These are phyloP conservation scores for Lonicera japonica DNA, from an alignment of 129 eudicot genomes.

Conservation along the genomic window DNA sequence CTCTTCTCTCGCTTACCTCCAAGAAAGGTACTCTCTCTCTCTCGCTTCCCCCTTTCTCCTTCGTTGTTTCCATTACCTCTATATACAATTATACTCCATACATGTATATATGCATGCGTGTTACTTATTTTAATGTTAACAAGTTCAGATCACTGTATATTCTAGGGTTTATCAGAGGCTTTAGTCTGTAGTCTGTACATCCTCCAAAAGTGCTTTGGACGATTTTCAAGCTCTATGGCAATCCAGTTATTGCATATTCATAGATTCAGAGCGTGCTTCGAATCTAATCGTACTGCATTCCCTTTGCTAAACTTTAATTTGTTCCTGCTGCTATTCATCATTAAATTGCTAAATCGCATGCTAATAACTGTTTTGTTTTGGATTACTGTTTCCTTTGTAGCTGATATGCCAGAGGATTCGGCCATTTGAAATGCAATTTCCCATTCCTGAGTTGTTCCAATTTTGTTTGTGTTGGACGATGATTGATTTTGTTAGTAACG, in stretches of 20 bases:
- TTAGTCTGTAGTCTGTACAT: no score
- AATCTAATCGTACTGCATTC: no score
- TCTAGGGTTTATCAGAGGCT: not conserved
- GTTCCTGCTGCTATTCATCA: not conserved
- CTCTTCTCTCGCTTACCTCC: slow-evolving; percentile 74
- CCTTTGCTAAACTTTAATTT: no score
- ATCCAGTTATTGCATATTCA: no score
- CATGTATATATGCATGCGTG: not conserved
- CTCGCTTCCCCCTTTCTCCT: not conserved
- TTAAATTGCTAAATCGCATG: no score
- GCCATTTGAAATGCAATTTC: not conserved
- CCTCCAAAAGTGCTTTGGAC: no score
- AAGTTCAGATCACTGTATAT: not conserved
- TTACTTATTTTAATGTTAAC: not conserved
- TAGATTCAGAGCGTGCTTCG: not conserved
- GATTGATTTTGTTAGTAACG: not conserved
- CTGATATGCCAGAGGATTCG: no score
- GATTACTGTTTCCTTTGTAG: not conserved
- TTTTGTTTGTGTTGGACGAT: no score
- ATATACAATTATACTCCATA: not conserved
- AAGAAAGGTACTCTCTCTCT: slow-evolving; percentile 55
- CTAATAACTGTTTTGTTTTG: no score
- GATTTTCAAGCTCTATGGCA: not conserved
- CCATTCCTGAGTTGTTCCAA: not conserved
- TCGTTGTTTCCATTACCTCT: not conserved